phyloP scores from a whole-genome alignment of 495 filamentous ascomycete genomes.

The Penicillium atrosanguineum region DNA sequence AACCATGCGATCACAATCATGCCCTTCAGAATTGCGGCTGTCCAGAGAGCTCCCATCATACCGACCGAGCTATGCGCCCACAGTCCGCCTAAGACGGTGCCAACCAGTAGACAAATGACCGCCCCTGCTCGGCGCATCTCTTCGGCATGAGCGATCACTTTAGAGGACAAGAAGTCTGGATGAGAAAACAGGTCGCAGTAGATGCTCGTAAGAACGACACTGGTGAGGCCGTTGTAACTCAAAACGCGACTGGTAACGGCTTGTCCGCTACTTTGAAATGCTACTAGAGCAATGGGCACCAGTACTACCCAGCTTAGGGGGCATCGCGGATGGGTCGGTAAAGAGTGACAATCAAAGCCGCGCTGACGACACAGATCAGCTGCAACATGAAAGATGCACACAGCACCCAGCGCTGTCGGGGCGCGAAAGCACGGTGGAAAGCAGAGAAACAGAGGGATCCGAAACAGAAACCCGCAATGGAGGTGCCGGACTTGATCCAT shows the following conservation, averaged over 20 bases:
- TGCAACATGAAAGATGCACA: constrained; percentile 59
- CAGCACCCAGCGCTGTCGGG: constrained; percentile 58
- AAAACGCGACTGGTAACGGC: constrained; percentile 66
- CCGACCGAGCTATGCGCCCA: constrained; percentile 56
- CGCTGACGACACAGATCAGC: constrained; percentile 47
- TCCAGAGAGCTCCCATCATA: constrained; percentile 63
- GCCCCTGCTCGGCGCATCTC: constrained; percentile 58
- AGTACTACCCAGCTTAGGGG: constrained; percentile 55
- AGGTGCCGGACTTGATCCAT: constrained; percentile 65
- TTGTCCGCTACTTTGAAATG: constrained; percentile 70
- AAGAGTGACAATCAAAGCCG: constrained; percentile 58
- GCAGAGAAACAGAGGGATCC: constrained; percentile 63
- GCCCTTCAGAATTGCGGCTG: constrained; percentile 54
- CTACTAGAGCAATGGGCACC: constrained; percentile 59
- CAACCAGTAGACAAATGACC: constrained; percentile 55
- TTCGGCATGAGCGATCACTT: constrained; percentile 47
- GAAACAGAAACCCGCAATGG: constrained; percentile 63
- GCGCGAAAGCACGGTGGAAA: constrained; percentile 57
- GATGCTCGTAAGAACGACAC: constrained; percentile 68
- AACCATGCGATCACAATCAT: constrained; percentile 53
- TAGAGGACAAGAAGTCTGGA: constrained; percentile 46
- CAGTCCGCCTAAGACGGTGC: constrained; percentile 58
- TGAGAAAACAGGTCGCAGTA: constrained; percentile 72
- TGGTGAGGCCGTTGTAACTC: constrained; percentile 59
- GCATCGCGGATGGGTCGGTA: constrained; percentile 31